Evolutionary conservation across 1,284 basidiomycete genomes (phyloP).

Genomic region (Ceratobasidium sp.): DNA sequence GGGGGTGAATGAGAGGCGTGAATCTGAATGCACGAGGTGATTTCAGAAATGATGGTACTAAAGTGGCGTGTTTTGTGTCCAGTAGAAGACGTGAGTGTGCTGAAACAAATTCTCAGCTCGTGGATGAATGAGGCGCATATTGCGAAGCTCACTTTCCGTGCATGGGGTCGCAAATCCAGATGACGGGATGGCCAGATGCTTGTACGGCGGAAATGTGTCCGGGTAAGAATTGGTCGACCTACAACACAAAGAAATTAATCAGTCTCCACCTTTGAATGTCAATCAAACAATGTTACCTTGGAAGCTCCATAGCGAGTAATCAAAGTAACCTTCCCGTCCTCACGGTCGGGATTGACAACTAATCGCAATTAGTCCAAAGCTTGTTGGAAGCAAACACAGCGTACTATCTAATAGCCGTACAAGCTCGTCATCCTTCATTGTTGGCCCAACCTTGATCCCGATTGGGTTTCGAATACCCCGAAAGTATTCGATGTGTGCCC

Average conservation of each 20-base stretch:
- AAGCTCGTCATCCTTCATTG: conserved; percentile 83
- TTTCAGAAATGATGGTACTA: conserved; percentile 87
- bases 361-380: not conserved
- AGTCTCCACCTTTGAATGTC: not conserved
- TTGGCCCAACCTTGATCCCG: conserved; percentile 95
- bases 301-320: conserved; percentile 93
- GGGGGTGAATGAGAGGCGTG: conserved; percentile 64
- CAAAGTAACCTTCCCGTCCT: conserved; percentile 84
- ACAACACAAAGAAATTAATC: conserved; percentile 17
- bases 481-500: conserved; percentile 96
- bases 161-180: conserved; percentile 98
- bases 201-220: conserved; percentile 87
- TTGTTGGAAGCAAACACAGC: conserved; percentile 45
- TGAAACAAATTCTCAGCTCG: conserved; percentile 49
- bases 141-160: conserved; percentile 79
- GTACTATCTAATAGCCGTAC: conserved; percentile 78
- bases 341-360: conserved; percentile 89
- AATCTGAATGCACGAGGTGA: conserved; percentile 82
- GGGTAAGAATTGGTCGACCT: conserved; percentile 81
- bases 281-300: conserved; percentile 61
- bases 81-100: conserved; percentile 77
- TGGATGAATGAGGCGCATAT: not conserved
- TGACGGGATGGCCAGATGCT: conserved; percentile 81
- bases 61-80: conserved; percentile 92
- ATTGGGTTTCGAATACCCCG: conserved; percentile 95